These are phyloP conservation scores for Wolfiporia cocos DNA, from an alignment of 1,284 basidiomycete species.

Conservation along the genomic window DNA sequence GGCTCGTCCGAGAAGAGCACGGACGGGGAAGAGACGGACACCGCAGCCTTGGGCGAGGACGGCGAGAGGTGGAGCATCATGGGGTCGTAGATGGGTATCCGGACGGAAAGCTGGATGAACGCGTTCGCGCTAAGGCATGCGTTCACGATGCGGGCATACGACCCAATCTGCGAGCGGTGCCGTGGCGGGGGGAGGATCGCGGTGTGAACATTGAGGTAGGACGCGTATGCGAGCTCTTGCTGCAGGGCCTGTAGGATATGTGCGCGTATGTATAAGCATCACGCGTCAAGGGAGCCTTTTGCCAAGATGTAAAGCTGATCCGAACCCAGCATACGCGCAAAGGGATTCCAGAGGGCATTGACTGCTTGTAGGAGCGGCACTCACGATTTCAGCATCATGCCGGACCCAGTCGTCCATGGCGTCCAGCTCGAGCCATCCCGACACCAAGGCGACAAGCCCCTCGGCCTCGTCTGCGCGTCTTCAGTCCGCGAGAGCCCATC, in stretches of 20 bases:
- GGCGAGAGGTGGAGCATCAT: slow-evolving; percentile 39
- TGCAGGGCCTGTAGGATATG: slow-evolving; percentile 68
- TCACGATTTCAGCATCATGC: slow-evolving; percentile 91
- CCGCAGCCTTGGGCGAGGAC: slow-evolving; percentile 23
- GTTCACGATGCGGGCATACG: slow-evolving; percentile 89
- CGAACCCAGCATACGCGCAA: too few species aligned
- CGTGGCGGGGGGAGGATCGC: slow-evolving; percentile 89
- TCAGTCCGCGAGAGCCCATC: slow-evolving; percentile 1
- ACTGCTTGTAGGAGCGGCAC: slow-evolving; percentile 27
- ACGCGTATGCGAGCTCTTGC: slow-evolving; percentile 91
- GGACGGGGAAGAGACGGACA: slow-evolving; percentile 8
- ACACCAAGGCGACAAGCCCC: slow-evolving; percentile 70
- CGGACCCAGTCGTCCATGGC: slow-evolving; percentile 91
- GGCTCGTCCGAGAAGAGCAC: slow-evolving; percentile 34
- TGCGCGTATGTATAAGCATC: neutral
- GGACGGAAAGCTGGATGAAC: slow-evolving; percentile 74
- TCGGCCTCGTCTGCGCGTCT: slow-evolving; percentile 75
- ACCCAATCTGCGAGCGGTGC: slow-evolving; percentile 79
- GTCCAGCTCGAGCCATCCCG: slow-evolving; percentile 96
- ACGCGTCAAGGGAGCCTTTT: too few species aligned
- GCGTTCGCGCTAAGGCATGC: slow-evolving; percentile 67
- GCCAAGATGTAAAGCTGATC: too few species aligned
- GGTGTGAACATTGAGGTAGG: slow-evolving; percentile 84
- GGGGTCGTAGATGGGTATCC: slow-evolving; percentile 81
- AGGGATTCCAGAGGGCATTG: too few species aligned